Base-by-base conservation (phyloP, 306 rosid genomes). In the Sicyos baderoa region DNA sequence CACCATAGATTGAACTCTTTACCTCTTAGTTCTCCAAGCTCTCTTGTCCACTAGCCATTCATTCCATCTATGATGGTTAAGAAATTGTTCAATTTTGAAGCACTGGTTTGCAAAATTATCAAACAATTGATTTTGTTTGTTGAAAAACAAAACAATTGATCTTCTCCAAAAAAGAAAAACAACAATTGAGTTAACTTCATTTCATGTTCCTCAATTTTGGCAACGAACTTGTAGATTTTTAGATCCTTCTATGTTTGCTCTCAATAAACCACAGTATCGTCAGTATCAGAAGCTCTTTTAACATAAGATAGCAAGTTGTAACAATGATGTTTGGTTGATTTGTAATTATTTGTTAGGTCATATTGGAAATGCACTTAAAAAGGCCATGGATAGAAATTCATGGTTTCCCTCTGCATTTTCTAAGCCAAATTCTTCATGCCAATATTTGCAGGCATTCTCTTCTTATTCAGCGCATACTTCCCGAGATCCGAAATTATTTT, bases 401-500 rank as follows among this genome's bases (percentile, higher is more conserved):
- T 45, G 11, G 40, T 42, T 29, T 62, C 62, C 19, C 61, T 56
- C 19, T 19, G 13, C 69, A 50, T 54, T 67, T 55, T 50, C 76
- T 84, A 29, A 73, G 70, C 19, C 15, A 10, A 29, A 71, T 61
- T 75, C 27, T 78, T 18, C 50, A 22, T 75, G 67, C 74, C 54
- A 68, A 70, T 69, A 54, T 71, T 82, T 86, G 86, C 91, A 93
- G 99, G 91, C 89, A 88, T 74, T 45, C 86, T 71, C 85, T 82
- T 74, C 84, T 90, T 81, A 83, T 90, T 72, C 86, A 80, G 76
- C 87, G 88, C 7, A 85, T 88, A 82, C 75, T 79, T 73, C 90
- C 97, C 16, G 97, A 93, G 85, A 88, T 90, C 71, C 84, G 91
- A 54, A 75, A 40, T 72, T 90, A 90, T 85, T 88, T 93, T 73